These are phyloP conservation scores for Colletotrichum musae DNA, from an alignment of 2,329 filamentous ascomycete genomes.

Conservation along the genomic window DNA sequence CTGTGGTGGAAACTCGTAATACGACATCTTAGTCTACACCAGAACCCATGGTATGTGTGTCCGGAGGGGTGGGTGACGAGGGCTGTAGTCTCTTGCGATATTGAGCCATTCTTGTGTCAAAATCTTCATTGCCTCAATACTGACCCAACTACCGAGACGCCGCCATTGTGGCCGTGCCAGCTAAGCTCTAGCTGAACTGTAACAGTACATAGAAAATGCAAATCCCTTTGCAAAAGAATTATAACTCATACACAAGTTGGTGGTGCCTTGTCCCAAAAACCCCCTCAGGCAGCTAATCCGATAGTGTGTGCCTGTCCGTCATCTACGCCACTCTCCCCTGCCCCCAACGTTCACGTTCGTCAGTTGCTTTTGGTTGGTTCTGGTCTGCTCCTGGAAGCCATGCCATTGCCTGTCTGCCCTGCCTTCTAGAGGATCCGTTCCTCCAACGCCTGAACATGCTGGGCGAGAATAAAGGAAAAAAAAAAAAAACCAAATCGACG, in stretches of 20 bases:
- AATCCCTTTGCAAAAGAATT: conserved; percentile 41
- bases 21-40: too few relatives aligned
- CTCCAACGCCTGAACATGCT: conserved; percentile 42
- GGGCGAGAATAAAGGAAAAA: conserved; percentile 14
- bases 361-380: conserved; percentile 31
- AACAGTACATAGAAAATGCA: conserved; percentile 41
- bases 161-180: conserved; percentile 25
- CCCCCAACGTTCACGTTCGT: conserved; percentile 10
- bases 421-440: conserved; percentile 33
- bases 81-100: conserved; percentile 8
- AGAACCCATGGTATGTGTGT: too few relatives aligned
- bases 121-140: conserved; percentile 31
- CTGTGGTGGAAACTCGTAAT: too few relatives aligned
- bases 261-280: conserved; percentile 30
- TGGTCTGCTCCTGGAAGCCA: conserved; percentile 34
- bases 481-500: conserved; percentile 17
- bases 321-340: conserved; percentile 31
- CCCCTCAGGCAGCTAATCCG: conserved; percentile 22
- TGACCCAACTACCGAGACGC: conserved; percentile 32
- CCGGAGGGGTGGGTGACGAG: background rate
- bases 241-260: conserved; percentile 41
- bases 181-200: conserved; percentile 38
- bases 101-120: background rate
- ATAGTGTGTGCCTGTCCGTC: conserved; percentile 26
- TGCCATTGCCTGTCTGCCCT: conserved; percentile 21